Evolutionary conservation across 345 rosid species (phyloP), one percentile per base, ranked within the genome.

Genomic region (Salix purpurea): DNA sequence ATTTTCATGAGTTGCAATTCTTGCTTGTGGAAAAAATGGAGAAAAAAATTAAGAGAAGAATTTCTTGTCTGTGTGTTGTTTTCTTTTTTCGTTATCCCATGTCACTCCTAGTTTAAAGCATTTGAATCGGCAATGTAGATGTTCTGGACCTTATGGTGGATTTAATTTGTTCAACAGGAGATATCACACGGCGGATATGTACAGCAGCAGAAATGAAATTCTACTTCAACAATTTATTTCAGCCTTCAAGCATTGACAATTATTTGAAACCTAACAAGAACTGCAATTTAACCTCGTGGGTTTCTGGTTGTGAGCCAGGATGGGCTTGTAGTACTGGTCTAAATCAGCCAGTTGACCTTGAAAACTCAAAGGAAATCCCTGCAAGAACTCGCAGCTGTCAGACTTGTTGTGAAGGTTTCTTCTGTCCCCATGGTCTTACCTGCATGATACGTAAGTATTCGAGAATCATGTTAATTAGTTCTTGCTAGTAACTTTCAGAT

Each of bases 221-320:
- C 85, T 93, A 95, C 84, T 87, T 91, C 6, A 81, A 83, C 74
- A 82, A 71, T 67, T 88, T 93, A 77, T 77, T 89, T 77, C 82
- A 78, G 56, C 48, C 83, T 58, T 75, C 91, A 42, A 76, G 36
- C 40, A 70, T 65, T 62, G 77, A 76, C 32, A 78, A 76, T 71
- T 67, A 81, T 82, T 81, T 93, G 85, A 86, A 79, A 84, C 89
- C 91, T 26, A 96, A 92, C 87, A 76, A 18, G 67, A 91, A 95
- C 74, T 95, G 99, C 79, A 93, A 95, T 82, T 80, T 93, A 77
- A 91, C 92, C 48, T 83, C 91, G 23, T 93, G 97, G 99, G 78
- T 86, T 76, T 76, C 94, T 71, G 98, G 98, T 69, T 96, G 99
- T 87, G 99, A 96, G 74, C 96, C 99, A 4, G 98, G 99, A 67